Conservation (phyloP, 208 protist species). For the Leptomonas pyrrhocoris region DNA sequence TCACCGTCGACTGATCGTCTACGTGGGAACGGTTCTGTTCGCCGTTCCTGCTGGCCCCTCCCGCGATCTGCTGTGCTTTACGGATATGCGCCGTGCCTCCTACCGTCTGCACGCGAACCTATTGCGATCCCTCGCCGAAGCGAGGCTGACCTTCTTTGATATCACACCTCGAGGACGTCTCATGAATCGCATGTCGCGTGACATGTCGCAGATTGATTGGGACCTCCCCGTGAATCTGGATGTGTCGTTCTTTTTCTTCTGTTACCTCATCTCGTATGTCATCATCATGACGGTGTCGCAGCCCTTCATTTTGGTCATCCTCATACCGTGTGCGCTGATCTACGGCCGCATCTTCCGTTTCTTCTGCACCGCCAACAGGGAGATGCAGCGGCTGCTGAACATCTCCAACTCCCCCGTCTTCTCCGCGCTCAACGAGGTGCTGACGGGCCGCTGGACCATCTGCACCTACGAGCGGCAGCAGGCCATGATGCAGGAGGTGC, state of each 20-base stretch:
- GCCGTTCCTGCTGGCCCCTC: constrained; percentile 31
- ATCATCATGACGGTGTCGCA: constrained; percentile 48
- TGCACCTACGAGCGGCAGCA: constrained; percentile 85
- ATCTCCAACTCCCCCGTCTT: too few relatives aligned
- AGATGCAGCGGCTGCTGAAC: constrained; percentile 90
- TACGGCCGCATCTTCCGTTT: constrained; percentile 70
- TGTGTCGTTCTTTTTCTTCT: constrained; percentile 27
- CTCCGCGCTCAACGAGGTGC: constrained; percentile 82
- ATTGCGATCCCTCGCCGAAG: constrained; percentile 40
- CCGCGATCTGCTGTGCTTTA: constrained; percentile 33
- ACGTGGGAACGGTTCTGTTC: constrained; percentile 27
- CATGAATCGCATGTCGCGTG: constrained; percentile 94
- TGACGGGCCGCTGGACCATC: constrained; percentile 62
- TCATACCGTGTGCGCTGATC: constrained; percentile 61
- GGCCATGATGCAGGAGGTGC: constrained; percentile 39
- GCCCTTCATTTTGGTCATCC: constrained; percentile 44
- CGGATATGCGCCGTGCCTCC: constrained; percentile 30
- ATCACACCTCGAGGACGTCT: constrained; percentile 91
- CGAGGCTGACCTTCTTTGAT: constrained; percentile 93
- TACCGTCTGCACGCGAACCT: constrained; percentile 43
- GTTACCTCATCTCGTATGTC: constrained; percentile 39
- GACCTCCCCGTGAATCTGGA: constrained; percentile 40
- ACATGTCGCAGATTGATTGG: constrained; percentile 82
- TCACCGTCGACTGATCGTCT: constrained; percentile 26
- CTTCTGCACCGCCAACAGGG: constrained; percentile 69